phyloP scores from a whole-genome alignment of 2,329 filamentous ascomycete genomes.

The Neonectria punicea region DNA sequence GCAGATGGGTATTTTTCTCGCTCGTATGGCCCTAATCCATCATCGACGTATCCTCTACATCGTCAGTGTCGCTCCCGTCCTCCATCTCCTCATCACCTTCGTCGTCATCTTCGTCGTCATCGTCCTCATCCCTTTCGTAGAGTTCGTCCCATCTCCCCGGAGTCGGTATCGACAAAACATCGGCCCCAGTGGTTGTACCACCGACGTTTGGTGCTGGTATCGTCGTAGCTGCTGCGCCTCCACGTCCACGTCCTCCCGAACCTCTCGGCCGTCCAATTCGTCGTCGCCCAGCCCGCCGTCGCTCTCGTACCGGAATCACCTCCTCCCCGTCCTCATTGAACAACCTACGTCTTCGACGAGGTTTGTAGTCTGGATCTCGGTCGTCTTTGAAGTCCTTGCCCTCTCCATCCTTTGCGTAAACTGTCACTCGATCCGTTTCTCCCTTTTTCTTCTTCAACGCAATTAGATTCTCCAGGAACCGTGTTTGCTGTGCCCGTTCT shows the following conservation, averaged over 20 bases:
- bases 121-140: slow-evolving; percentile 31
- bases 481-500: slow-evolving; percentile 58
- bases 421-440: slow-evolving; percentile 73
- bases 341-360: slow-evolving; percentile 43
- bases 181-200: slow-evolving; percentile 24
- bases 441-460: slow-evolving; percentile 71
- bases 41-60: slow-evolving; percentile 44
- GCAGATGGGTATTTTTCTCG: neutral
- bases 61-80: slow-evolving; percentile 37
- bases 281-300: slow-evolving; percentile 30
- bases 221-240: slow-evolving; percentile 12
- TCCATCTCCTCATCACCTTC: slow-evolving; percentile 42
- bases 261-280: slow-evolving; percentile 37
- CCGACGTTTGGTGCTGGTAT: slow-evolving; percentile 25
- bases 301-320: slow-evolving; percentile 35
- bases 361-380: slow-evolving; percentile 53
- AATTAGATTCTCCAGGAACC: slow-evolving; percentile 74
- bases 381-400: slow-evolving; percentile 56
- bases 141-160: slow-evolving; percentile 50
- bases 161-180: slow-evolving; percentile 48
- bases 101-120: slow-evolving; percentile 42
- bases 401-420: slow-evolving; percentile 60
- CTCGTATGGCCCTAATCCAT: slow-evolving; percentile 24
- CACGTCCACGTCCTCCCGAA: slow-evolving; percentile 30
- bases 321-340: slow-evolving; percentile 42